Evolutionary conservation across 495 filamentous ascomycete genomes (phyloP).

Genomic region (Neurospora hispaniola): DNA sequence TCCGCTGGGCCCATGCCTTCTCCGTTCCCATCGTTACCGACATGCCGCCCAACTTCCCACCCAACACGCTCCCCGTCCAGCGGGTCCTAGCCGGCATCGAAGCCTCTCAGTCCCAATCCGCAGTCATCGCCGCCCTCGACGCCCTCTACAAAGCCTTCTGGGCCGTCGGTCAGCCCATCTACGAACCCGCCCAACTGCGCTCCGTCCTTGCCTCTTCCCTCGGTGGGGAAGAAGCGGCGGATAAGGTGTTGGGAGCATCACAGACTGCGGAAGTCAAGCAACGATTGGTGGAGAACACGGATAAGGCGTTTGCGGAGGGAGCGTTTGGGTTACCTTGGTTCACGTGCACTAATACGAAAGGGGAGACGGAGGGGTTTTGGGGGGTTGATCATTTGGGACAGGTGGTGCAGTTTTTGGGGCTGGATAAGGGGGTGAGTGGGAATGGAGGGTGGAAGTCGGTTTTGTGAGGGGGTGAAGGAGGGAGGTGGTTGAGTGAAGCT

Average conservation of each 20-base stretch:
- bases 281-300: constrained; percentile 43
- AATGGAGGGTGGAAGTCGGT: constrained; percentile 39
- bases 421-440: constrained; percentile 28
- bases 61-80: constrained; percentile 42
- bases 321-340: constrained; percentile 70
- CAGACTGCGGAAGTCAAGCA: constrained; percentile 43
- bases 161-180: constrained; percentile 39
- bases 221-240: constrained; percentile 20
- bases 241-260: constrained; percentile 18
- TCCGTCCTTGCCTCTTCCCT: neutral
- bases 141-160: constrained; percentile 49
- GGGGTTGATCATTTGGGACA: constrained; percentile 61
- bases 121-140: constrained; percentile 35
- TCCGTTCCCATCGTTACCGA: constrained; percentile 43
- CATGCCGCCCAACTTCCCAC: constrained; percentile 49
- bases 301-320: constrained; percentile 45
- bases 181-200: constrained; percentile 37
- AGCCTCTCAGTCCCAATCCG: constrained; percentile 21
- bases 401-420: constrained; percentile 49
- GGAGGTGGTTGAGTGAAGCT: too few species aligned
- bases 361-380: constrained; percentile 54
- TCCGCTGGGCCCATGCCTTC: constrained; percentile 51
- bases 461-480: constrained; percentile 22
- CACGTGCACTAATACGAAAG: constrained; percentile 48
- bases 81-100: constrained; percentile 33